phyloP scores from a whole-genome alignment of 345 rosid species.

The Eucalyptus curtisii region DNA sequence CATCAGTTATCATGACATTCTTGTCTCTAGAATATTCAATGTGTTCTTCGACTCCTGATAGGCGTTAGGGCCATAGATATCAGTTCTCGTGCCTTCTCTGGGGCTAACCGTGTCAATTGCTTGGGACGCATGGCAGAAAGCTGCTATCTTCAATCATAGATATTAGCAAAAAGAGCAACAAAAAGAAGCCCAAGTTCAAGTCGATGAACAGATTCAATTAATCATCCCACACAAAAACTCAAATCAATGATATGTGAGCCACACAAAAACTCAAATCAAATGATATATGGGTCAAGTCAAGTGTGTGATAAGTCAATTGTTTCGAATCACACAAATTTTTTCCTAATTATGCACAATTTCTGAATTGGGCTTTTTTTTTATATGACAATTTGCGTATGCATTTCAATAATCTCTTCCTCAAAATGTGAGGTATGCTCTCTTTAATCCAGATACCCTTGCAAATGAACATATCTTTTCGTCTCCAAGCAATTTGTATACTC shows the following conservation, averaged over 20 bases:
- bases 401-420: neutral
- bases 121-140: neutral
- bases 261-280: neutral
- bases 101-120: neutral
- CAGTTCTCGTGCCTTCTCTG: neutral
- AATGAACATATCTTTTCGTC: neutral
- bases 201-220: neutral
- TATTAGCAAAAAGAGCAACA: neutral
- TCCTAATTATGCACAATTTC: neutral
- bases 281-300: neutral
- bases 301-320: neutral
- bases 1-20: neutral
- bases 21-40: neutral
- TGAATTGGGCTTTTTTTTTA: neutral
- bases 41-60: neutral
- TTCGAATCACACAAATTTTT: too few species aligned
- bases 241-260: neutral
- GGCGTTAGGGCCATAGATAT: neutral
- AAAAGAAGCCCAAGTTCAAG: neutral
- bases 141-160: neutral
- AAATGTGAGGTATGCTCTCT: neutral
- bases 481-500: neutral
- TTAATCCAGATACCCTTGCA: neutral
- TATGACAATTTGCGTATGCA: neutral
- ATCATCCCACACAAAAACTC: neutral